Evolutionary conservation across 108 stramenopile species (phyloP).

Genomic region (Tribonema minus): DNA sequence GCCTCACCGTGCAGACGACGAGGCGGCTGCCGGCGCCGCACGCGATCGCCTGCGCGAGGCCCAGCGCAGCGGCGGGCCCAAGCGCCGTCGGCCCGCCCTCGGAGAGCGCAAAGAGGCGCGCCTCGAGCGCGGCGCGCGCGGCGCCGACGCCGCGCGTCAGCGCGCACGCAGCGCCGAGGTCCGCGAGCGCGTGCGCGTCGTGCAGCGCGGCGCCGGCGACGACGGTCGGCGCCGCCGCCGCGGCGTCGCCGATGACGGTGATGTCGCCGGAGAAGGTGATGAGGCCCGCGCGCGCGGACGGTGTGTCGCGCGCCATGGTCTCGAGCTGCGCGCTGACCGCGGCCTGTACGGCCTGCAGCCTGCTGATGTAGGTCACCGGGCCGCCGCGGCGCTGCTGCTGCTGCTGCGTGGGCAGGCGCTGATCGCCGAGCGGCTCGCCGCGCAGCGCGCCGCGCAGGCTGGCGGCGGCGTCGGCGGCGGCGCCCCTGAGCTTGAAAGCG

Average conservation of each 20-base stretch:
- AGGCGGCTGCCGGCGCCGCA: conserved; percentile 2
- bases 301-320: conserved; percentile 14
- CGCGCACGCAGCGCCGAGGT: conserved; percentile 17
- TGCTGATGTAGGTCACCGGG: conserved; percentile 31
- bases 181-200: conserved; percentile 8
- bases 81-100: conserved; percentile 34
- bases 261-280: conserved; percentile 35
- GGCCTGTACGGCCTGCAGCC: conserved; percentile 40
- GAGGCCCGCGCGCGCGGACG: conserved; percentile 11
- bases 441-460: background rate
- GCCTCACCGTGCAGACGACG: conserved; percentile 25
- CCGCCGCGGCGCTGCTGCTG: conserved; percentile 11
- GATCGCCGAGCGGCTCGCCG: conserved; percentile 11
- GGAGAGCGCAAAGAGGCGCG: conserved; percentile 12
- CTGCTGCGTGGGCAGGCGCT: conserved; percentile 38
- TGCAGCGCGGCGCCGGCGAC: conserved; percentile 28
- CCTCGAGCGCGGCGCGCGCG: background rate
- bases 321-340: conserved; percentile 28
- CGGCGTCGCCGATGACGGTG: conserved; percentile 26
- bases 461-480: conserved; percentile 1
- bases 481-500: conserved; percentile 2
- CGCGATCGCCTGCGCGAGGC: too few relatives aligned
- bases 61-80: conserved; percentile 20
- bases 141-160: conserved; percentile 1
- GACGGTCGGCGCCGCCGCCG: background rate